Evolutionary conservation across 371 early-diverging fungal genomes (phyloP), one percentile per base, ranked within the genome.

Genomic region (Lichtheimia corymbifera): DNA sequence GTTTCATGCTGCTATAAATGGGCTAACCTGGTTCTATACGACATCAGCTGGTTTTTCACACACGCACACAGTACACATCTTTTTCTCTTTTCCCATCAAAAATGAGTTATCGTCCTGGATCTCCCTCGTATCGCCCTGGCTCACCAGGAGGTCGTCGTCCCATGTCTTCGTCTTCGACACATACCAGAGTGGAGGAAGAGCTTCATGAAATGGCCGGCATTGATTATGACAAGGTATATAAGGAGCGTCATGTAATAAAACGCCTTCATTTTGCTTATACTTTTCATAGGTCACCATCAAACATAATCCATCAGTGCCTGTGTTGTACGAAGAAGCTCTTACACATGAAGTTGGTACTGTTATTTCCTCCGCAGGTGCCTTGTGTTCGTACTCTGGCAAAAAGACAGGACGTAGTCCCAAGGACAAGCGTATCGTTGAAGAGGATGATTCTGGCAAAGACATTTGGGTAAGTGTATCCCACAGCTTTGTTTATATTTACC

Each of bases 401-500:
- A 97, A 97, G 86, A 97, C 90, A 30, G 94, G 94, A 51, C 86
- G 95, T 66, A 80, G 92, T 69, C 92, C 95, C 65, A 87, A 87
- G 74, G 98, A 98, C 86, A 98, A 98, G 88, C 94, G 98, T 66
- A 91, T 98, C 73, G 97, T 96, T 43, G 95, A 95, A 56, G 97
- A 98, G 70, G 74, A 85, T 7, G 66, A 83, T 15, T 89, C 94
- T 15, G 67, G 74, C 20, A 78, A 89, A 59, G 93, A 97, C 70
- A 85, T 98, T 71, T 98, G 98, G 96, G 63, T 63, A 63, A 11
- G 50, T 17, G n/a, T n/a, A 41, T 15, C 3, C 18, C 53, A 28
- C 5, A 27, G 13, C 17, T 43, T 13, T 41, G 20, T 20, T 18
- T 28, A 25, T 42, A 57, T 57, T 25, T n/a, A 6, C 22, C 6